Evolutionary conservation across 2,329 filamentous ascomycete species (phyloP), one percentile per base, ranked within the genome.

Genomic region (Beauveria rudraprayagi): DNA sequence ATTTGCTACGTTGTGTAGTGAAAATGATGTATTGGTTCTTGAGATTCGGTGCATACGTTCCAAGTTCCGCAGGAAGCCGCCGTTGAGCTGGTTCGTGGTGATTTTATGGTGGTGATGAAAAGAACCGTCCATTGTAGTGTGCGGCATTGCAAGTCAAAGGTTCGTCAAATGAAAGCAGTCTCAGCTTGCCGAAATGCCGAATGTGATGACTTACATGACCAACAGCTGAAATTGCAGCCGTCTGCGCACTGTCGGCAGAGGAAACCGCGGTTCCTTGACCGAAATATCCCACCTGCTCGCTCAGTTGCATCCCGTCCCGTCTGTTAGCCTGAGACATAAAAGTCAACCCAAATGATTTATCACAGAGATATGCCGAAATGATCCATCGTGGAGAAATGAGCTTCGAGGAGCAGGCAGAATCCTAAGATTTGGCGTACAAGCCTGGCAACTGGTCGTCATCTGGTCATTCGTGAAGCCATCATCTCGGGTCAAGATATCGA

Each of bases 391-490:
- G 30, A 56, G 44, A 52, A 43, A 51, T 41, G 26, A 43, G 58
- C 11, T 48, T 24, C 5, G 58, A 61, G 34, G 51, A 48, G 22
- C 30, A 56, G 51, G 58, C 58, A 11, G 17, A 24, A n/a, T 30
- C 55, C 30, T 41, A 19, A 30, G 30, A 44, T 24, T 34, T 56
- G 51, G 51, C 58, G 5, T 56, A 28, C n/a, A 48, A 43, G 50
- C 17, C 58, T 22, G 51, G 9, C 50, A 61, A 11, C 43, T 43
- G 9, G 51, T 56, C 43, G 51, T 56, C 3, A 24, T 44, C 26
- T 56, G 58, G 44, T 44, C 58, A 34, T 56, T 61, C 30, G 51
- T 52, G 7, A 56, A 55, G 58, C 34, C 30, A 14, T 48, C 51
- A 16, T n/a, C 17, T 22, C 41, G 44, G 9, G 51, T 30, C n/a